phyloP scores from a whole-genome alignment of 257 asterid genomes.

The Penstemon newberryi region DNA sequence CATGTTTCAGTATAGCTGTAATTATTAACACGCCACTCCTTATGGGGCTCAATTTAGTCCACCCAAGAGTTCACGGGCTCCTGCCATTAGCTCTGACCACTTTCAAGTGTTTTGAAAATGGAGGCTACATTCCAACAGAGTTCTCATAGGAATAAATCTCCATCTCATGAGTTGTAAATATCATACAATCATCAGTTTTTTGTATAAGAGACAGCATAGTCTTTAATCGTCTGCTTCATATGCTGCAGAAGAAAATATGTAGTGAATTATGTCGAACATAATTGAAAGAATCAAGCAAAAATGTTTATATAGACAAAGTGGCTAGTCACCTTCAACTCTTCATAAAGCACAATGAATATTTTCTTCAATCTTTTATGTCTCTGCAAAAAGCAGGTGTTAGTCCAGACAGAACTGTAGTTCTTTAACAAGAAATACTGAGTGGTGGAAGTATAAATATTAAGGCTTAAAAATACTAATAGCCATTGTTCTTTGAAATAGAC shows the following conservation, averaged over 20 bases:
- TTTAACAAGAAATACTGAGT: constrained; percentile 1
- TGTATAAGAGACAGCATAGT: constrained; percentile 38
- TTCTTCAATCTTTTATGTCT: constrained; percentile 73
- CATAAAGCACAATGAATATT: constrained; percentile 69
- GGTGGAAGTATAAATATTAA: constrained; percentile 17
- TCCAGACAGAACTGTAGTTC: constrained; percentile 14
- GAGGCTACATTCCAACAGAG: neutral
- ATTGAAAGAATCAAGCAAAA: constrained; percentile 12
- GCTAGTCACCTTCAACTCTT: constrained; percentile 69
- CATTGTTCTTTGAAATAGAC: neutral
- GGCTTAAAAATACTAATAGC: constrained; percentile 13
- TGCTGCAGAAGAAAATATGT: constrained; percentile 46
- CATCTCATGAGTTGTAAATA: neutral
- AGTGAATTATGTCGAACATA: constrained; percentile 19
- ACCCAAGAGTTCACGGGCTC: too few relatives aligned
- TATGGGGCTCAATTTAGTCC: too few relatives aligned
- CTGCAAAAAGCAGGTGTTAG: constrained; percentile 51
- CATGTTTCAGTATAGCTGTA: too few relatives aligned
- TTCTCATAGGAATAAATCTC: neutral
- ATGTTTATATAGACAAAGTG: constrained; percentile 25
- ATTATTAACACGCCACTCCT: too few relatives aligned
- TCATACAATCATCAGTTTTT: constrained; percentile 33
- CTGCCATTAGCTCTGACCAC: neutral
- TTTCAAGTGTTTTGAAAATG: constrained; percentile 18
- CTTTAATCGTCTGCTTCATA: constrained; percentile 82